Percentiles rank a stretch among this genome's conserved stretches.
These are phyloP conservation scores for Exophiala sp. DNA, from an alignment of 2,329 filamentous ascomycete genomes.

Conservation along the genomic window DNA sequence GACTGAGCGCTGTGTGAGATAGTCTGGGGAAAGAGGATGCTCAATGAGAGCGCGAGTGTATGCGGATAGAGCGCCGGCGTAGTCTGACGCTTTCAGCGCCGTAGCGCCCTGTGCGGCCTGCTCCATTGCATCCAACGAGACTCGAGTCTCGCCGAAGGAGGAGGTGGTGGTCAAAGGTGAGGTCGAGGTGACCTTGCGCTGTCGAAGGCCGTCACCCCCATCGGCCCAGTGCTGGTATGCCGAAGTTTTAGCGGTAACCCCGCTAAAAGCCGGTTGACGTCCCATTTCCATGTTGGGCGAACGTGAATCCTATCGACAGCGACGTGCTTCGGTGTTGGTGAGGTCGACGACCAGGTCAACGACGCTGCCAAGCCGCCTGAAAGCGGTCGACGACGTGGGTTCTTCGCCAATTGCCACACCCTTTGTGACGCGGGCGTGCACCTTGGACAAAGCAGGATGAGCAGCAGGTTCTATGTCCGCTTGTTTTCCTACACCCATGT, in stretches of 20 bases:
- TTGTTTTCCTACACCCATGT: neutral
- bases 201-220: neutral
- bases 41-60: conserved; percentile 64
- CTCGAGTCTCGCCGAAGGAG: too few relatives aligned
- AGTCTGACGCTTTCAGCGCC: conserved; percentile 63
- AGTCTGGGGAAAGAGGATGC: conserved; percentile 65
- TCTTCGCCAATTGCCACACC: neutral
- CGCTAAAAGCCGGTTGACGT: conserved; percentile 1
- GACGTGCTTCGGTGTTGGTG: too few relatives aligned
- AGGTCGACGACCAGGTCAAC: too few relatives aligned
- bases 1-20: conserved; percentile 78
- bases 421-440: neutral
- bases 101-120: conserved; percentile 55
- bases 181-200: too few relatives aligned
- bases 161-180: too few relatives aligned
- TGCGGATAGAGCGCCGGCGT: conserved; percentile 62
- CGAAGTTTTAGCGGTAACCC: neutral
- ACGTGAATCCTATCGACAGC: neutral
- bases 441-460: conserved; percentile 11
- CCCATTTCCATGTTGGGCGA: neutral
- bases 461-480: conserved; percentile 22
- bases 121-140: conserved; percentile 41
- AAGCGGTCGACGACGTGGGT: too few relatives aligned
- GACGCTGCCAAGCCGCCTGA: too few relatives aligned
- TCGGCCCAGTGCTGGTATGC: neutral